Percentiles rank a stretch among this genome's conserved stretches.
Conservation (phyloP, 2,329 filamentous ascomycete species). For the Fusarium floridanum region DNA sequence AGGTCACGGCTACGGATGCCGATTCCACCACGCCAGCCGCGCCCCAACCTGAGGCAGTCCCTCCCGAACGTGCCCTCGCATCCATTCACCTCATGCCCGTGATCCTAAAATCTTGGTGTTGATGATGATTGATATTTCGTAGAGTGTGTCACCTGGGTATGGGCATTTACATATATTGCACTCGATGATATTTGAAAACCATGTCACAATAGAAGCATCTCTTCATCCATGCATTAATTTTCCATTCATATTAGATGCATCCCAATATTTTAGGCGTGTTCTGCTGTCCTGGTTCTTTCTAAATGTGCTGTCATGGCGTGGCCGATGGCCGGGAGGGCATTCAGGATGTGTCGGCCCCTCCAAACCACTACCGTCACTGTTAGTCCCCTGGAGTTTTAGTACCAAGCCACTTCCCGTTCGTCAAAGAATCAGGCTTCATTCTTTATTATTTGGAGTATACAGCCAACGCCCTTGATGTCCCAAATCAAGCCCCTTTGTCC, state of each 20-base stretch:
- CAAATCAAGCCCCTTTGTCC: background rate
- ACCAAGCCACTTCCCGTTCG: background rate
- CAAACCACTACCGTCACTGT: conserved; percentile 4
- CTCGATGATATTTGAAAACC: background rate
- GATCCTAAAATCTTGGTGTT: conserved; percentile 19
- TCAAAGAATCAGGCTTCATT: background rate
- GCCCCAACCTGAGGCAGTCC: background rate
- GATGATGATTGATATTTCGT: background rate
- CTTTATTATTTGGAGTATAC: background rate
- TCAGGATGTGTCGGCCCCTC: conserved; percentile 20
- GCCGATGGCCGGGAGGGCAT: conserved; percentile 10
- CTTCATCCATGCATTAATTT: rapidly evolving
- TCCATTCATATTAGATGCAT: rapidly evolving
- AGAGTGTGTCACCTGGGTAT: background rate
- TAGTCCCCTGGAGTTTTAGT: conserved; percentile 12
- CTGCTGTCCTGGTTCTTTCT: background rate
- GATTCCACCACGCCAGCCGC: background rate
- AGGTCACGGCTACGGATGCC: conserved; percentile 1
- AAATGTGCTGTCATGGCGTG: background rate
- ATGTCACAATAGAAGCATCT: background rate
- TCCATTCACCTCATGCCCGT: background rate
- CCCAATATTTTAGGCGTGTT: rapidly evolving
- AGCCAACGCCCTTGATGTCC: background rate
- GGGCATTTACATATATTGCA: background rate
- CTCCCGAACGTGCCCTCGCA: too few species aligned